Percentiles rank a stretch among this genome's conserved stretches.
These are phyloP conservation scores for Fomitopsis serialis DNA, from an alignment of 768 basidiomycete species.

Conservation along the genomic window DNA sequence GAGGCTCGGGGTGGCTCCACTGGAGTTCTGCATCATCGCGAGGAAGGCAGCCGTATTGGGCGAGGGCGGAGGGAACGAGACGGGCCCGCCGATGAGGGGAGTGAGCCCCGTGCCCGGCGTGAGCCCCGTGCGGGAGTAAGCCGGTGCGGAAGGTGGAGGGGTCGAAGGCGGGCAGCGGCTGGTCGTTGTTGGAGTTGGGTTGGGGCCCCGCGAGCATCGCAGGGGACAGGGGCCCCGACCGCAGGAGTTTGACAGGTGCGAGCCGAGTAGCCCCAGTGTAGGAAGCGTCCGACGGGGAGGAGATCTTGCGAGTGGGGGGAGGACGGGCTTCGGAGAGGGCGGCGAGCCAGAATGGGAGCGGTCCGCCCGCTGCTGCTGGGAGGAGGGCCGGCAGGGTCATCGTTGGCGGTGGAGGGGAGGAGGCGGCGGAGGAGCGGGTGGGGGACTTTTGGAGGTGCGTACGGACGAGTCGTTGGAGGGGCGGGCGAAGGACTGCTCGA, in stretches of 20 bases:
- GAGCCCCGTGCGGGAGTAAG: constrained; percentile 80
- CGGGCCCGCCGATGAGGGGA: constrained; percentile 49
- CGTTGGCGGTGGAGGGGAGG: constrained; percentile 29
- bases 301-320: constrained; percentile 81
- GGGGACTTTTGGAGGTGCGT: constrained; percentile 29
- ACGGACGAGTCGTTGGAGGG: constrained; percentile 45
- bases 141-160: constrained; percentile 75
- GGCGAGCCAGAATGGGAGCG: constrained; percentile 17
- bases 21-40: constrained; percentile 75
- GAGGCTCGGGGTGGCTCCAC: constrained; percentile 15
- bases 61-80: constrained; percentile 75
- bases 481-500: constrained; percentile 78
- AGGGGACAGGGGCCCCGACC: constrained; percentile 90
- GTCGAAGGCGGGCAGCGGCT: constrained; percentile 52
- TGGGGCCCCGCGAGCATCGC: constrained; percentile 93
- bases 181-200: constrained; percentile 31
- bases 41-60: constrained; percentile 92
- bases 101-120: constrained; percentile 85
- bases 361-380: constrained; percentile 19
- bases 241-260: constrained; percentile 70
- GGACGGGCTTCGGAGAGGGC: constrained; percentile 55
- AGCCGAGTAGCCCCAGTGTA: constrained; percentile 60
- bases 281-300: constrained; percentile 57
- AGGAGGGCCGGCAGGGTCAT: constrained; percentile 19
- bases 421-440: constrained; percentile 22